These are phyloP conservation scores for Neophaeococcomyces aloes DNA, from an alignment of 2,329 filamentous ascomycete genomes.

Conservation along the genomic window DNA sequence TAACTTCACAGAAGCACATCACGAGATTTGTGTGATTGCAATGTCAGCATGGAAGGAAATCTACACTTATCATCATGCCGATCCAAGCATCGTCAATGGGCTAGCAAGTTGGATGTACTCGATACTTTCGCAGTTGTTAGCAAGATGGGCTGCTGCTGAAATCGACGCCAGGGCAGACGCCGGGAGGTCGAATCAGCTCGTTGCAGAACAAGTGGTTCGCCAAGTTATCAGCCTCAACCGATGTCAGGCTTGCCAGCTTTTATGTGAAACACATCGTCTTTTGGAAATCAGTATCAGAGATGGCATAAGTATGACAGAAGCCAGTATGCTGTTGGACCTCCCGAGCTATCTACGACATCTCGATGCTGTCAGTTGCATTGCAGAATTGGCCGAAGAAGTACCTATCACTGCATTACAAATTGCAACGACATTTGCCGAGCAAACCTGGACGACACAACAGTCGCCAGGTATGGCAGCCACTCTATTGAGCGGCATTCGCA, in stretches of 20 bases:
- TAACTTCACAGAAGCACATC: constrained; percentile 5
- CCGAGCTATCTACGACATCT: neutral
- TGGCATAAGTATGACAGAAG: neutral
- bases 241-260: neutral
- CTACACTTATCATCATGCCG: neutral
- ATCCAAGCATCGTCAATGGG: constrained; percentile 2
- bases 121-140: constrained; percentile 1
- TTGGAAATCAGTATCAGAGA: neutral
- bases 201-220: constrained; percentile 2
- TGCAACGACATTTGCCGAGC: neutral
- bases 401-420: neutral
- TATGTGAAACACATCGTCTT: neutral
- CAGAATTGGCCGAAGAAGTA: neutral
- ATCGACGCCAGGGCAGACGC: constrained; percentile 1
- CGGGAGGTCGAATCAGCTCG: neutral
- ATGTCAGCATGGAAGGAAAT: constrained; percentile 2
- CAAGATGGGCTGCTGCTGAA: constrained; percentile 3
- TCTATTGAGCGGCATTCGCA: neutral
- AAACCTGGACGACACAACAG: neutral
- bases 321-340: neutral
- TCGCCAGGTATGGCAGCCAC: neutral
- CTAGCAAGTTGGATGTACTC: constrained; percentile 5
- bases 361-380: neutral
- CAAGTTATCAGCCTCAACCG: constrained; percentile 5
- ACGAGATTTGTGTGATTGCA: constrained; percentile 6